Evolutionary conservation across 768 basidiomycete genomes (phyloP).

Genomic region (Amylocystis lapponica): DNA sequence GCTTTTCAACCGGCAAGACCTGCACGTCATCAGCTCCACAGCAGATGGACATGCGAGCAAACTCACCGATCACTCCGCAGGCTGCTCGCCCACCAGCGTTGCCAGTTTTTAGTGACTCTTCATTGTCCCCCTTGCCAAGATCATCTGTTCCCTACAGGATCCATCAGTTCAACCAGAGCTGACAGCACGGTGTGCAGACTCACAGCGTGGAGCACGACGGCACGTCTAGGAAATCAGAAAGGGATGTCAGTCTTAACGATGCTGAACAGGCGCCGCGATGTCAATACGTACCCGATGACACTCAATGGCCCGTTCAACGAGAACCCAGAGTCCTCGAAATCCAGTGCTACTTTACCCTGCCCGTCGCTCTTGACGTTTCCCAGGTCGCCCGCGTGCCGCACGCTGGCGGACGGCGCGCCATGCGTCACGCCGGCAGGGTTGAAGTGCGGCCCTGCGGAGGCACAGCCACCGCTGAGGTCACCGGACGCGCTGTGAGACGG

Average conservation of each 20-base stretch:
- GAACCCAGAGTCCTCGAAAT: constrained; percentile 52
- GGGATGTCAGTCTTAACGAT: not conserved
- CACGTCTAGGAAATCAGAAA: constrained; percentile 39
- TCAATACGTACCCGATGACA: constrained; percentile 56
- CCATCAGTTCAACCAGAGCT: not conserved
- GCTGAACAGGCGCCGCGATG: not conserved
- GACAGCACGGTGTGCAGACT: constrained; percentile 15
- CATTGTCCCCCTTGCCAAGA: constrained; percentile 61
- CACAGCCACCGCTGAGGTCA: constrained; percentile 60
- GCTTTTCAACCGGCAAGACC: too few species aligned
- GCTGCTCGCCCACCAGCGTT: constrained; percentile 75
- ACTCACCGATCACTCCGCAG: constrained; percentile 71
- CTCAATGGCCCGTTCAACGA: constrained; percentile 63
- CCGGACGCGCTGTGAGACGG: constrained; percentile 33
- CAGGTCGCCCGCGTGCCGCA: constrained; percentile 70
- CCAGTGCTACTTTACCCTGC: constrained; percentile 51
- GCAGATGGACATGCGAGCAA: too few species aligned
- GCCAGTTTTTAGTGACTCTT: constrained; percentile 72
- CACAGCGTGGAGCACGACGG: constrained; percentile 72
- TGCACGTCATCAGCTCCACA: too few species aligned
- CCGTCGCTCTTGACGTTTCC: constrained; percentile 67
- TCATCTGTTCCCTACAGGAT: constrained; percentile 63
- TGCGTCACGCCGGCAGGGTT: constrained; percentile 66
- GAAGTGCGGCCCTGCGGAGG: constrained; percentile 70
- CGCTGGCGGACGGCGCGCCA: constrained; percentile 50